These are phyloP conservation scores for Gonium pectorale DNA, from an alignment of 139 green algal genomes.

Conservation along the genomic window DNA sequence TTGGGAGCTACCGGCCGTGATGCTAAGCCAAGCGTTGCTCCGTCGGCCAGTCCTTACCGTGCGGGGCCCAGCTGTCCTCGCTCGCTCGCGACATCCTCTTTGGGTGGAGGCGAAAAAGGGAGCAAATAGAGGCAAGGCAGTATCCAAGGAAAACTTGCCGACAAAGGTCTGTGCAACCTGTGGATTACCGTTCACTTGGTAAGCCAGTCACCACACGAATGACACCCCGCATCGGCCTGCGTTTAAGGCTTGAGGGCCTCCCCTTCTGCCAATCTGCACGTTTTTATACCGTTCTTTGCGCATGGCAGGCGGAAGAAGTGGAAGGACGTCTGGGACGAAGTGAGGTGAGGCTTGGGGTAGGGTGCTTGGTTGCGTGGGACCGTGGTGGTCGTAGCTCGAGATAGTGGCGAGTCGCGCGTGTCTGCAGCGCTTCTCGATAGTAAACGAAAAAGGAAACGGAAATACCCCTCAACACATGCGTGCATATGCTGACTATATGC, in stretches of 20 bases:
- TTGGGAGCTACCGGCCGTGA: too few relatives aligned
- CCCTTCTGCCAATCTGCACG: too few relatives aligned
- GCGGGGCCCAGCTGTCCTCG: too few relatives aligned
- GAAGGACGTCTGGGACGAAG: conserved; percentile 34
- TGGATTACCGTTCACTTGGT: conserved; percentile 29
- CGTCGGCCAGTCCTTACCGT: too few relatives aligned
- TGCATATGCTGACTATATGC: not conserved
- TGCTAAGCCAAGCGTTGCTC: too few relatives aligned
- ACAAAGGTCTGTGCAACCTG: conserved; percentile 26
- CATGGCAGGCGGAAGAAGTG: conserved; percentile 37
- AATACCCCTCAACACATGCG: not conserved
- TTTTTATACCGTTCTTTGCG: too few relatives aligned
- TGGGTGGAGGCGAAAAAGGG: conserved; percentile 12
- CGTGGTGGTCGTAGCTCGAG: not conserved
- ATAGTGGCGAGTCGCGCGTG: not conserved
- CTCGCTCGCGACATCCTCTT: too few relatives aligned
- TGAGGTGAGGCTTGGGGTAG: conserved; percentile 7
- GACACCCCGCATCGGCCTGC: too few relatives aligned
- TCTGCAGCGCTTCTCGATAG: too few relatives aligned
- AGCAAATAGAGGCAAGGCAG: not conserved
- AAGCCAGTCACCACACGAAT: too few relatives aligned
- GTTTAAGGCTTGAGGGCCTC: too few relatives aligned
- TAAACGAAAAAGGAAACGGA: not conserved
- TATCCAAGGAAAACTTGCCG: conserved; percentile 21
- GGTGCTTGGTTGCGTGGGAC: too few relatives aligned